Evolutionary conservation across 352 stramenopile genomes (phyloP).

Genomic region (Globisporangium iwayamae): DNA sequence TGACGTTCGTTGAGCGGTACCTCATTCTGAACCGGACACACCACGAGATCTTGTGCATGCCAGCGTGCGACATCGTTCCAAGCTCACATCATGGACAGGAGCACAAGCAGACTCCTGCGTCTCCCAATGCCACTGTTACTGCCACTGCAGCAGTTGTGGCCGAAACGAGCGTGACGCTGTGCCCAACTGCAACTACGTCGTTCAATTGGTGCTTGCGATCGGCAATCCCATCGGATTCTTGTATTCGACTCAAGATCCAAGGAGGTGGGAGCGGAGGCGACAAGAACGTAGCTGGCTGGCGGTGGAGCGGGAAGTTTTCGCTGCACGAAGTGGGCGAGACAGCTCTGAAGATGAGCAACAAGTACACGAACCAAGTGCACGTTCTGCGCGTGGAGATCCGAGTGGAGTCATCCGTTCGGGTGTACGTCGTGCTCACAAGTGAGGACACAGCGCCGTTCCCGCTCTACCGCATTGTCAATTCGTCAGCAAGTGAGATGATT

Average conservation of each 20-base stretch:
- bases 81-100: neutral
- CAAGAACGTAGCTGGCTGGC: constrained; percentile 39
- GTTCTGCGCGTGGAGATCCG: constrained; percentile 79
- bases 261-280: constrained; percentile 15
- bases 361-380: constrained; percentile 71
- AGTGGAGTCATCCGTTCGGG: constrained; percentile 63
- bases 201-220: constrained; percentile 67
- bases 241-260: constrained; percentile 62
- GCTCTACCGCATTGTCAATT: constrained; percentile 83
- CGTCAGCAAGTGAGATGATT: constrained; percentile 56
- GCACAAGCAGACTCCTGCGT: constrained; percentile 9
- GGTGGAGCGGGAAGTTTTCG: constrained; percentile 81
- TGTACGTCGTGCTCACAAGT: constrained; percentile 69
- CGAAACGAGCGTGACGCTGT: constrained; percentile 20
- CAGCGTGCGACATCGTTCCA: constrained; percentile 40
- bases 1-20: constrained; percentile 81
- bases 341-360: constrained; percentile 83
- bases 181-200: constrained; percentile 42
- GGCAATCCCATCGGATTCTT: constrained; percentile 50
- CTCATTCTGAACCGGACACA: constrained; percentile 73
- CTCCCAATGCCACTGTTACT: constrained; percentile 10
- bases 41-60: constrained; percentile 47
- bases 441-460: constrained; percentile 63
- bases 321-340: constrained; percentile 83
- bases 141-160: constrained; percentile 13